phyloP scores from a whole-genome alignment of 257 asterid genomes.

The Scutellaria galericulata region DNA sequence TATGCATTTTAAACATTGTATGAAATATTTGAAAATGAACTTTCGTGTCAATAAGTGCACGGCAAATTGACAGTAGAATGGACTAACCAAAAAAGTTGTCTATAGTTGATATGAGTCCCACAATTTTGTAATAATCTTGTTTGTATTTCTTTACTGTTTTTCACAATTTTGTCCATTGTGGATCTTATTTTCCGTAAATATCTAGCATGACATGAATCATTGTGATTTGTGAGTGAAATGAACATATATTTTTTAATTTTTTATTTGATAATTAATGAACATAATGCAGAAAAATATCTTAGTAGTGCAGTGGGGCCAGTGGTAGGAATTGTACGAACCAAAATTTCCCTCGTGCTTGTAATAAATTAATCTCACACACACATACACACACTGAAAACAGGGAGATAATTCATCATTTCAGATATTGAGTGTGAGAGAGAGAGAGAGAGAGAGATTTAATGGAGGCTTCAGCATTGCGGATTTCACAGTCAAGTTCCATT shows the following conservation, averaged over 20 bases:
- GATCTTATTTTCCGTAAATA: slow-evolving; percentile 25
- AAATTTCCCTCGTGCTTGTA: slow-evolving; percentile 29
- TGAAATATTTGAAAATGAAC: neutral
- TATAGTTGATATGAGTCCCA: neutral
- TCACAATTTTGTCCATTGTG: slow-evolving; percentile 8
- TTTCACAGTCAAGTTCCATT: slow-evolving; percentile 37
- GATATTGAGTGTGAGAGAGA: neutral
- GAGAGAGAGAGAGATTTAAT: slow-evolving; percentile 22
- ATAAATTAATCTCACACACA: neutral
- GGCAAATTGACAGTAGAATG: neutral
- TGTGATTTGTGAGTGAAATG: too few relatives aligned
- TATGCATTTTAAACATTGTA: neutral
- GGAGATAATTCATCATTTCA: neutral
- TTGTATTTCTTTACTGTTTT: neutral
- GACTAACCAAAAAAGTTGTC: neutral
- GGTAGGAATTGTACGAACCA: slow-evolving; percentile 33
- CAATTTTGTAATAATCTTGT: slow-evolving; percentile 24
- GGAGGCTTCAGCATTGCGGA: slow-evolving; percentile 46
- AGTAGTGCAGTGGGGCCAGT: neutral
- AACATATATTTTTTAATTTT: neutral
- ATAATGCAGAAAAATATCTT: slow-evolving; percentile 29
- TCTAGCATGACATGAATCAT: slow-evolving; percentile 9
- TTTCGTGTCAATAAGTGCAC: too few relatives aligned
- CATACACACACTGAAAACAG: neutral
- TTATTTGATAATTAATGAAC: too few relatives aligned